Evolutionary conservation across 352 stramenopile species (phyloP), one percentile per base, ranked within the genome.

Genomic region (Blastocystis sp.): DNA sequence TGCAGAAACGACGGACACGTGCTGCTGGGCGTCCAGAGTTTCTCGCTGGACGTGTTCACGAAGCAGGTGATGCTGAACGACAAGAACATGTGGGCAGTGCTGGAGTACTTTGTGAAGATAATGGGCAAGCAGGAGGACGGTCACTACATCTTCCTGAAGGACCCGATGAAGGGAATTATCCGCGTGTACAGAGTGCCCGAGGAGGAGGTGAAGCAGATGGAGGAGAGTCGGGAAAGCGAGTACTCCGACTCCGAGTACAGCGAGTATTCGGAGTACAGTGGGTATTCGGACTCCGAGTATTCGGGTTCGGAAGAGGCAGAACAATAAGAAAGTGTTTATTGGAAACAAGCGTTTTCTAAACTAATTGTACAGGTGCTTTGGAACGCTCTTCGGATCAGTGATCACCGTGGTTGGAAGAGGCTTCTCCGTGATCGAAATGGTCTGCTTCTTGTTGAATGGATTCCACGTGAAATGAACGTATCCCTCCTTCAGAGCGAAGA

Each of bases 61-160:
- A 92, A 90, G 53, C 95, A 98, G 91, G 98, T 98, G 69, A 96
- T 93, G 61, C 90, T 99, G 72, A 97, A 93, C 89, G 92, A 97
- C 88, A 96, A 94, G 88, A 97, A 97, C 89, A 98, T 97, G 93
- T 99, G 96, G 96, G 95, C 94, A 27, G 93, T 94, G 69, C 89
- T 95, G 63, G 91, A 93, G 89, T 96, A 97, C 91, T 92, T 98
- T 76, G 90, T 95, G 53, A 91, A 97, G 87, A 88, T 97, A 69
- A 90, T 98, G 73, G 89, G 94, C 51, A 93, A 97, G 88, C 92
- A 97, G 88, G 90, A 93, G 4, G 93, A 97, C 87, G 96, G 95
- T 71, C 98, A 99, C 90, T 99, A 97, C 90, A 94, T 98, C 57
- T 92, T 99, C 86, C 94, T 97, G 91, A 95, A 96, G 87, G 95